Base-by-base conservation (phyloP, 2,329 filamentous ascomycete species). In the Berkeleyomyces rouxiae region DNA sequence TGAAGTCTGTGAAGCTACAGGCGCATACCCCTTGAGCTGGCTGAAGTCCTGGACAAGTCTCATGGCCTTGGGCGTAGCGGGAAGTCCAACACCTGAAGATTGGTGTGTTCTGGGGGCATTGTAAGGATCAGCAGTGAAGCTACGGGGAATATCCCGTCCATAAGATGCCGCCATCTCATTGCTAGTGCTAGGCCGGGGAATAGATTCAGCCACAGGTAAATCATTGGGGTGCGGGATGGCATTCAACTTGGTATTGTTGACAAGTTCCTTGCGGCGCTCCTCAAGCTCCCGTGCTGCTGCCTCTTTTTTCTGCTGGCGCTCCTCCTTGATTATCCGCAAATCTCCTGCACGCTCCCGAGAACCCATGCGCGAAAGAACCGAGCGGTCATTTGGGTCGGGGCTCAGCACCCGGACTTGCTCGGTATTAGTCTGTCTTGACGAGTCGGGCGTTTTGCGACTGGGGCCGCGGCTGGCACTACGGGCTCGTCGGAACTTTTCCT, bases 31-130 rank as follows among this genome's bases (percentile, higher is more conserved):
- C 67, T 71, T 37, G 63, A 65, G 51, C 63, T 78, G 75, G 63
- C 68, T 68, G 39, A 74, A 75, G 49, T 82, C 81, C 67, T 92
- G 84, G 51, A 88, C 83, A 1, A 95, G 83, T 23, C 87, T 83
- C 90, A 96, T 95, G 0, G 90, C 90, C 74, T 89, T 85, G 39
- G 92, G 91, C 0, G 91, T 96, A 1, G 90, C 89, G 11, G 92
- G 90, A n/a, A 96, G 79, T 0, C 90, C 91, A 60, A 92, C 80
- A 4, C 81, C 79, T 1, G 80, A 76, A 0, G 67, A 42, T 72
- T 72, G 65, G 72, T 11, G 76, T 76, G 65, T 78, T 79, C 71
- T 81, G 79, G 70, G 75, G 13, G 78, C 65, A 74, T 73, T 59
- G 1, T 76, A 78, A 1, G 83, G 81, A 65, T 87, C 84, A 1